Evolutionary conservation across 805 yeast species (phyloP).

Genomic region (Candida chauliodis): DNA sequence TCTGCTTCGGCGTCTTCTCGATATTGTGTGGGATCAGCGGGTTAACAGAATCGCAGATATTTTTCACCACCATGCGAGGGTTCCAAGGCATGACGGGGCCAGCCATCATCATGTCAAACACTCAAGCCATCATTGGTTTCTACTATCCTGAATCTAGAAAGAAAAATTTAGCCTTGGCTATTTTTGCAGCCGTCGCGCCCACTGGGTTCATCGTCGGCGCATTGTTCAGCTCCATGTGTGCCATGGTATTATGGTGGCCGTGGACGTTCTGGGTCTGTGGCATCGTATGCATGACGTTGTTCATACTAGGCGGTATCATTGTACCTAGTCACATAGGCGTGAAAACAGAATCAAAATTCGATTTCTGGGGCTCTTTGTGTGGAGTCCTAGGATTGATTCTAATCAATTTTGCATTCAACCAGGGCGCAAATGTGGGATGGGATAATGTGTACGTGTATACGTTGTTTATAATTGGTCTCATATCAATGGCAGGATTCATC

Average conservation of each 20-base stretch:
- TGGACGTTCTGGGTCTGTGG: constrained; percentile 30
- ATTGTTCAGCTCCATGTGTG: constrained; percentile 22
- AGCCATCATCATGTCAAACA: constrained; percentile 32
- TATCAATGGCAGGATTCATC: constrained; percentile 34
- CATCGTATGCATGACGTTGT: constrained; percentile 16
- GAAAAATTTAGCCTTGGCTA: constrained; percentile 21
- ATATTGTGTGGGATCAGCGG: constrained; percentile 25
- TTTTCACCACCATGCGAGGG: constrained; percentile 28
- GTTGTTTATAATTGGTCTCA: constrained; percentile 53
- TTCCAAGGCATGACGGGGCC: constrained; percentile 32
- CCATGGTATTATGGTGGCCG: constrained; percentile 32
- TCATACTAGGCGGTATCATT: constrained; percentile 18
- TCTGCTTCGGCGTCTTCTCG: constrained; percentile 21
- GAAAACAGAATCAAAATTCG: constrained; percentile 17
- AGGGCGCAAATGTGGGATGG: constrained; percentile 78
- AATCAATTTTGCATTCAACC: constrained; percentile 71
- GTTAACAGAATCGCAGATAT: constrained; percentile 19
- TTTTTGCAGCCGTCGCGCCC: constrained; percentile 36
- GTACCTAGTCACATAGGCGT: constrained; percentile 28
- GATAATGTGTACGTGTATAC: constrained; percentile 53
- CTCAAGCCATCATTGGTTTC: constrained; percentile 29
- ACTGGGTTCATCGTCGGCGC: constrained; percentile 29
- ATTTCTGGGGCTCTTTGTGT: constrained; percentile 34
- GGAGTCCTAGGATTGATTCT: constrained; percentile 62
- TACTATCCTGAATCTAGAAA: constrained; percentile 24